phyloP scores from a whole-genome alignment of 192 early-diverging fungal species.

The Cetraspora pellucida region DNA sequence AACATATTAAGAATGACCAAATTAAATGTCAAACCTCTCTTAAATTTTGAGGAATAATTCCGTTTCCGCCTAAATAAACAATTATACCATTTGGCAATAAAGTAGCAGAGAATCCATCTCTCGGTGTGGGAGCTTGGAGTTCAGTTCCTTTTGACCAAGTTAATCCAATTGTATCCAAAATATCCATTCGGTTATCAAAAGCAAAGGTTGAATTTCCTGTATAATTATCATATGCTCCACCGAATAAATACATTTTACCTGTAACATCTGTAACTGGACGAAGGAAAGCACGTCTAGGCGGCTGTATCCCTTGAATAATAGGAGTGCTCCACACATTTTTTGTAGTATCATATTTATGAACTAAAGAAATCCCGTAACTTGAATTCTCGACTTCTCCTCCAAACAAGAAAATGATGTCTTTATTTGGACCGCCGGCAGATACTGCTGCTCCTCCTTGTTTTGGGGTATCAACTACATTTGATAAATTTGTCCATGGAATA shows the following conservation, averaged over 20 bases:
- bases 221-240: not conserved
- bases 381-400: not conserved
- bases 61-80: not conserved
- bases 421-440: not conserved
- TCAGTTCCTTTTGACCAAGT: not conserved
- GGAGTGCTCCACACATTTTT: too few relatives aligned
- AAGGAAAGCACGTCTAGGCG: not conserved
- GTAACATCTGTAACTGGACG: not conserved
- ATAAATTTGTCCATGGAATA: not conserved
- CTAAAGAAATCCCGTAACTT: not conserved
- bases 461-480: not conserved
- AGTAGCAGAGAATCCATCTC: not conserved
- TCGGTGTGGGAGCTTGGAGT: not conserved
- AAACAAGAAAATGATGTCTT: not conserved
- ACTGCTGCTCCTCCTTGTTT: not conserved
- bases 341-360: too few relatives aligned
- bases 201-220: too few relatives aligned
- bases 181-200: not conserved
- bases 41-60: not conserved
- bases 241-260: conserved; percentile 8
- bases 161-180: not conserved
- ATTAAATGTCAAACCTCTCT: not conserved
- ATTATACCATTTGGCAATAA: conserved; percentile 4
- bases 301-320: not conserved
- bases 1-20: not conserved